These are phyloP conservation scores for Irineochytrium annulatum DNA, from an alignment of 192 early-diverging fungal genomes.

Conservation along the genomic window DNA sequence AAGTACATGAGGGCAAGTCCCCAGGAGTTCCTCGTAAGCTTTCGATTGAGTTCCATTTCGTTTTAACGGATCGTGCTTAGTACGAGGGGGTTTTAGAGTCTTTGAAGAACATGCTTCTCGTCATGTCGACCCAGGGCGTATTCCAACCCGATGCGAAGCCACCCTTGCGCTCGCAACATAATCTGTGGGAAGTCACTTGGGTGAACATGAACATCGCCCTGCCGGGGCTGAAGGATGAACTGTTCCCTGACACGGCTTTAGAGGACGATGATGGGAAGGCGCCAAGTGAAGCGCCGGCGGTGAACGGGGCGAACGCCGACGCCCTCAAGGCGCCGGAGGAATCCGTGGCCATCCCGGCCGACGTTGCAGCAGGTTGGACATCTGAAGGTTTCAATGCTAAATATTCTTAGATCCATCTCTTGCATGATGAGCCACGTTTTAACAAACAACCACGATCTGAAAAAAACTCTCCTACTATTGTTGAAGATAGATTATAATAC, in stretches of 20 bases:
- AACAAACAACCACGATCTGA: too few relatives aligned
- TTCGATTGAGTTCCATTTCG: slow-evolving; percentile 37
- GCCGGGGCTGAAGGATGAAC: slow-evolving; percentile 64
- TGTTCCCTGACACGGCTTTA: slow-evolving; percentile 50
- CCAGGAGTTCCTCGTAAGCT: slow-evolving; percentile 42
- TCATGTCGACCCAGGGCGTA: slow-evolving; percentile 70
- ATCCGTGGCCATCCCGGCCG: too few relatives aligned
- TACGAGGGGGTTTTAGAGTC: slow-evolving; percentile 70
- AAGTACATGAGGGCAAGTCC: slow-evolving; percentile 57
- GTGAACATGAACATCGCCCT: slow-evolving; percentile 53
- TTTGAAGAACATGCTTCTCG: slow-evolving; percentile 78
- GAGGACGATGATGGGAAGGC: not conserved
- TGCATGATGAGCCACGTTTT: too few relatives aligned
- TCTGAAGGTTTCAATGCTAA: too few relatives aligned
- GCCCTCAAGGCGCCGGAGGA: not conserved
- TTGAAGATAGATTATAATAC: too few relatives aligned
- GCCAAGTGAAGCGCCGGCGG: not conserved
- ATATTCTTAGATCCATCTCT: too few relatives aligned
- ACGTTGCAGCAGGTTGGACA: too few relatives aligned
- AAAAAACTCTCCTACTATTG: too few relatives aligned
- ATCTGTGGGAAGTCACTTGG: slow-evolving; percentile 74
- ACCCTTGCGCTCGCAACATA: slow-evolving; percentile 17
- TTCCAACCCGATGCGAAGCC: slow-evolving; percentile 36
- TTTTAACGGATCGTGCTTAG: slow-evolving; percentile 27
- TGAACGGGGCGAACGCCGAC: not conserved